Conservation (phyloP, 345 rosid genomes). For the Raphanus raphanistrum region DNA sequence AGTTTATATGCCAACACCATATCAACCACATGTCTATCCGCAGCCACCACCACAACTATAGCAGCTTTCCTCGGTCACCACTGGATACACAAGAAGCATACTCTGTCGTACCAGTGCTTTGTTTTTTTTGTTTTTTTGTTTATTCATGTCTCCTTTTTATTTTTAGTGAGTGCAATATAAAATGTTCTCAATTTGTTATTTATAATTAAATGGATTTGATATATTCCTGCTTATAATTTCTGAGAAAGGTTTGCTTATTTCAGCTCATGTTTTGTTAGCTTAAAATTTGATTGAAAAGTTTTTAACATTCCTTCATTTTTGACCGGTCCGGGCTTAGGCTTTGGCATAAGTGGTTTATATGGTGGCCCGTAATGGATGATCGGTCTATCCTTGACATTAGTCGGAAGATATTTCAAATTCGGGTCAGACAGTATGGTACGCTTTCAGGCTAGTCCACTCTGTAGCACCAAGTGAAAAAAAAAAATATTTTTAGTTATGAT, state of each 20-base stretch:
- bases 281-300: neutral
- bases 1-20: slow-evolving; percentile 20
- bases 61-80: slow-evolving; percentile 21
- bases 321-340: no score
- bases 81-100: neutral
- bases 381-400: no score
- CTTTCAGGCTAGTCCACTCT: no score
- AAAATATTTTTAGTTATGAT: no score
- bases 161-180: neutral
- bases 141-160: neutral
- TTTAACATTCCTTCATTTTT: neutral
- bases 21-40: slow-evolving; percentile 22
- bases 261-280: neutral
- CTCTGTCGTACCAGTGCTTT: neutral
- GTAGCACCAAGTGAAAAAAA: no score
- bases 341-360: no score
- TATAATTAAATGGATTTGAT: neutral
- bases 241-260: neutral
- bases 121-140: neutral
- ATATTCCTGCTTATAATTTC: neutral
- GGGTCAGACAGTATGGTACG: no score
- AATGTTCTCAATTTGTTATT: neutral
- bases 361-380: no score
- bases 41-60: neutral
- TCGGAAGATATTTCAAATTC: no score